Conservation (phyloP, 164 flowering plant species). For the Platanus orientalis region DNA sequence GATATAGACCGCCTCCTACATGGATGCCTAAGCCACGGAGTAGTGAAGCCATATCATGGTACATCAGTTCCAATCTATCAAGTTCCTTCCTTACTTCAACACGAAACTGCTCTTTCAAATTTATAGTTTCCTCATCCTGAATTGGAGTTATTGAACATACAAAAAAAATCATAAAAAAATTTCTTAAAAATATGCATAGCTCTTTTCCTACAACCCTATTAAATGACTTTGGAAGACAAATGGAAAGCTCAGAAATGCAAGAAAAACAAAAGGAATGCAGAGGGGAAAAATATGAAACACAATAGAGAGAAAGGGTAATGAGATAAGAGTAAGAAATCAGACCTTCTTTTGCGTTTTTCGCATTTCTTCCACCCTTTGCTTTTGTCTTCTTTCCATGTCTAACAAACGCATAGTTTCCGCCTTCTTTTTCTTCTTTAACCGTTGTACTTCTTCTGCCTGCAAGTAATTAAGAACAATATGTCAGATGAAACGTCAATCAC, state of each 20-base stretch:
- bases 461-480: constrained; percentile 4
- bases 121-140: constrained; percentile 73
- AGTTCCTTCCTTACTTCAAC: constrained; percentile 57
- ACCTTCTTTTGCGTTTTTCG: constrained; percentile 81
- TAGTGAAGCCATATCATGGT: constrained; percentile 65
- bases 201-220: background rate
- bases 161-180: constrained; percentile 6
- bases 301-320: background rate
- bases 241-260: background rate
- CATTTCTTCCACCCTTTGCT: constrained; percentile 77
- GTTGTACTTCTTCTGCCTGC: constrained; percentile 86
- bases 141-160: constrained; percentile 16
- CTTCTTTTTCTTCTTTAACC: constrained; percentile 55
- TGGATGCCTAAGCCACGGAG: constrained; percentile 65
- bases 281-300: background rate
- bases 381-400: constrained; percentile 83
- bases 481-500: constrained; percentile 1
- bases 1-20: constrained; percentile 45
- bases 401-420: constrained; percentile 64
- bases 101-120: constrained; percentile 68
- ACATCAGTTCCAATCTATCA: constrained; percentile 39
- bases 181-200: too few species aligned
- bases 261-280: background rate
- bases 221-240: background rate
- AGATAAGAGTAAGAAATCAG: background rate